Evolutionary conservation across 1,284 basidiomycete species (phyloP).

Genomic region (Leccinum fuscescens): DNA sequence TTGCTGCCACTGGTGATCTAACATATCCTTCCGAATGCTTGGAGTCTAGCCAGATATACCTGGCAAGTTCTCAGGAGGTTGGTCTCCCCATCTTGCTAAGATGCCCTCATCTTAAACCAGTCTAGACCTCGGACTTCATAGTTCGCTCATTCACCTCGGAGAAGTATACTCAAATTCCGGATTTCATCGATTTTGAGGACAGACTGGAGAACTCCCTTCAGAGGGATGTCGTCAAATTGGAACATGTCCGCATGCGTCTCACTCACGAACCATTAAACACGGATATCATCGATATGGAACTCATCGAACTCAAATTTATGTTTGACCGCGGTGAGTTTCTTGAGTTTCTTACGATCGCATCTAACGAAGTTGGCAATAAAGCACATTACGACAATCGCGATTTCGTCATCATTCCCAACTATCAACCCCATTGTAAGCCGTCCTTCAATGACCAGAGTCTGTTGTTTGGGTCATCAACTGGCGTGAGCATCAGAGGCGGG

Average conservation of each 20-base stretch:
- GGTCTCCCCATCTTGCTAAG: conserved; percentile 10
- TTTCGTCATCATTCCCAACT: conserved; percentile 71
- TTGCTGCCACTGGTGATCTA: conserved; percentile 68
- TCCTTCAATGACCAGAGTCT: conserved; percentile 65
- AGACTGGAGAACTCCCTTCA: conserved; percentile 78
- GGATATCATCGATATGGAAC: conserved; percentile 73
- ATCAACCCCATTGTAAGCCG: conserved; percentile 57
- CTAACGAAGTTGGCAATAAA: conserved; percentile 28
- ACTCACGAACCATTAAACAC: conserved; percentile 65
- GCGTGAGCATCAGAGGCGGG: conserved; percentile 43
- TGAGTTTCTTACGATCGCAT: conserved; percentile 8
- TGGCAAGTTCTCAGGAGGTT: conserved; percentile 74
- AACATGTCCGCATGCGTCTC: conserved; percentile 80
- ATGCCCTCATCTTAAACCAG: conserved; percentile 5
- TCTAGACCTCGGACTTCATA: conserved; percentile 75
- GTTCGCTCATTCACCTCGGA: conserved; percentile 73
- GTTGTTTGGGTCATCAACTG: conserved; percentile 59
- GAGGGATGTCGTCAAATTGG: conserved; percentile 73
- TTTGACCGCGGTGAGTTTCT: conserved; percentile 66
- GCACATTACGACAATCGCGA: conserved; percentile 83
- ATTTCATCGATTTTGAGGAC: conserved; percentile 78
- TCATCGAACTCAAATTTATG: conserved; percentile 80
- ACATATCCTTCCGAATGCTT: conserved; percentile 70
- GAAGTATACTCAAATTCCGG: conserved; percentile 83
- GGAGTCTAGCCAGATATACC: conserved; percentile 75